Percentiles rank a stretch among this genome's conserved stretches.
Evolutionary conservation across 768 basidiomycete genomes (phyloP).

Genomic region (Lactarius pseudohatsudake): DNA sequence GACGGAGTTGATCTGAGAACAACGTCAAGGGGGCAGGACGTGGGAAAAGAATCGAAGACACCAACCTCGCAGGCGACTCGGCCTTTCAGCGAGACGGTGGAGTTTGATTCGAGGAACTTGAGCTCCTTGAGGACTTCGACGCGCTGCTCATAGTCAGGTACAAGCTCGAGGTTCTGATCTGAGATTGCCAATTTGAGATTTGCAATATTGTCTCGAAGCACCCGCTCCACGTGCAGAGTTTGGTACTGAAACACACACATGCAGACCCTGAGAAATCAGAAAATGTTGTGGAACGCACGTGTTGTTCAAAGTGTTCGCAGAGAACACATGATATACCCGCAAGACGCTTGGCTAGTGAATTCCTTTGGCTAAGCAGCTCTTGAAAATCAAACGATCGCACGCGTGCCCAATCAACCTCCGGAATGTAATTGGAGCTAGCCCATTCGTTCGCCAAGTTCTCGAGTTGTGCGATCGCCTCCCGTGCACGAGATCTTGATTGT

Average conservation of each 20-base stretch:
- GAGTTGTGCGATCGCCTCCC: conserved; percentile 53
- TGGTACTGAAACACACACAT: conserved; percentile 56
- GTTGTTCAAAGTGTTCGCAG: conserved; percentile 69
- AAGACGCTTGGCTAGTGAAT: conserved; percentile 48
- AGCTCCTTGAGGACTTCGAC: conserved; percentile 88
- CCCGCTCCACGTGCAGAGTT: conserved; percentile 70
- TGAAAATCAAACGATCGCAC: conserved; percentile 90
- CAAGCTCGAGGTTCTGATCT: conserved; percentile 93
- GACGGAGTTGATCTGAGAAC: conserved; percentile 91
- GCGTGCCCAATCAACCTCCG: conserved; percentile 84
- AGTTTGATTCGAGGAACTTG: conserved; percentile 93
- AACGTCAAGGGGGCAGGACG: background rate
- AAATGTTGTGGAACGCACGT: conserved; percentile 53
- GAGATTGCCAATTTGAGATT: conserved; percentile 82
- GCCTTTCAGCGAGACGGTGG: conserved; percentile 93
- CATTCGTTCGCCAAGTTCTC: conserved; percentile 57
- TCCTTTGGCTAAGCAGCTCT: conserved; percentile 66
- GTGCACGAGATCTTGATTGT: conserved; percentile 60
- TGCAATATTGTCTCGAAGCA: conserved; percentile 72
- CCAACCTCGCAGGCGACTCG: conserved; percentile 95
- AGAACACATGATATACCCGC: conserved; percentile 47
- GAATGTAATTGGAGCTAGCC: conserved; percentile 45
- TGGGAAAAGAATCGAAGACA: conserved; percentile 6
- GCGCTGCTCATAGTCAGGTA: conserved; percentile 96
- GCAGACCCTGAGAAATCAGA: conserved; percentile 16